A percentile compares a stretch with the other conserved stretches of the same genome.
phyloP scores from a whole-genome alignment of 768 basidiomycete species.

The Tricholoma matsutake region DNA sequence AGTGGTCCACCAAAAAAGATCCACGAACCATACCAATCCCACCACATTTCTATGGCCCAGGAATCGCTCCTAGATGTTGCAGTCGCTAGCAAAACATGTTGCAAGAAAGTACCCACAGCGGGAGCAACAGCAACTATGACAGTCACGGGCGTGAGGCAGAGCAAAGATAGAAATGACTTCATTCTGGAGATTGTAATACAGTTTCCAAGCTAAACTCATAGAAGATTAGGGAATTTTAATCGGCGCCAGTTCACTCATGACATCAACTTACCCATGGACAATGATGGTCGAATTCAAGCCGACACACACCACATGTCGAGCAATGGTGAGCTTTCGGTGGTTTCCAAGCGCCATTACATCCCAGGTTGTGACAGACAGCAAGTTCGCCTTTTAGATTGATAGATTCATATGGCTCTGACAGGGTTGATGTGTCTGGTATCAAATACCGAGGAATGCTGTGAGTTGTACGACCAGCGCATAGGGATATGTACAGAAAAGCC shows the following conservation, averaged over 20 bases:
- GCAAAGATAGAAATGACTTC: constrained; percentile 33
- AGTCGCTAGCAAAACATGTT: constrained; percentile 29
- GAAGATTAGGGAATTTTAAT: not conserved
- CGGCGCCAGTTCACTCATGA: not conserved
- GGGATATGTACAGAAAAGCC: constrained; percentile 30
- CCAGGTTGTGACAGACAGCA: constrained; percentile 30
- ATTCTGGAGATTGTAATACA: constrained; percentile 38
- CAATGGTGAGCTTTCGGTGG: constrained; percentile 44
- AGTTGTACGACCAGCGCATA: constrained; percentile 30
- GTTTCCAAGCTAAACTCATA: constrained; percentile 33
- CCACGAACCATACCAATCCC: constrained; percentile 44
- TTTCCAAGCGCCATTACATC: constrained; percentile 38
- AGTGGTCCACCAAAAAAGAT: constrained; percentile 40
- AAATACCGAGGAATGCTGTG: constrained; percentile 30
- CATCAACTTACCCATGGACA: constrained; percentile 40
- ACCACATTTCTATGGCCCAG: constrained; percentile 34
- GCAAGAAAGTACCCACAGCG: constrained; percentile 20
- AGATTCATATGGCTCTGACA: constrained; percentile 41
- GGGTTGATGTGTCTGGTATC: constrained; percentile 27
- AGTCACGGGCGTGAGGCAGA: constrained; percentile 30
- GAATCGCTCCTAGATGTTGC: constrained; percentile 25
- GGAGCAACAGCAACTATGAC: constrained; percentile 29
- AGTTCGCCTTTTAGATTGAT: constrained; percentile 30
- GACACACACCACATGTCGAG: constrained; percentile 42
- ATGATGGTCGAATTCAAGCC: constrained; percentile 44